Evolutionary conservation across 176 grass and related monocot genomes (phyloP).

Genomic region (Musa itinerans): DNA sequence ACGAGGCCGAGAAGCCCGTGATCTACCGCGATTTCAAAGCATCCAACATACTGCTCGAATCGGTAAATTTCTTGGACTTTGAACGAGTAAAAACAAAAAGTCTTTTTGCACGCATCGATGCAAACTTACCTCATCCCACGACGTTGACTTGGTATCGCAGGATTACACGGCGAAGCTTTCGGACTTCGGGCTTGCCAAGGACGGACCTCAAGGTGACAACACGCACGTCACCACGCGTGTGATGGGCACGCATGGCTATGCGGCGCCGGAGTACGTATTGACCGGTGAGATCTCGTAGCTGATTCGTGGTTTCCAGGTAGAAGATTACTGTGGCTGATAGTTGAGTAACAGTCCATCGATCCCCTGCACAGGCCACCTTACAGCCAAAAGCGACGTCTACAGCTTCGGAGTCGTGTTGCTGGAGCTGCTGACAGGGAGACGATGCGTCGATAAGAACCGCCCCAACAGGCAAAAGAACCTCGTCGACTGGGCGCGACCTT

Average conservation of each 20-base stretch:
- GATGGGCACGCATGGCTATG: conserved; percentile 93
- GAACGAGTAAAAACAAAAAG: not conserved
- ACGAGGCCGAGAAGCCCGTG: conserved; percentile 60
- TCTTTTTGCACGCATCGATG: not conserved
- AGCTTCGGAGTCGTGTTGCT: conserved; percentile 84
- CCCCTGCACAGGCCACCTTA: conserved; percentile 54
- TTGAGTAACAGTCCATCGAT: no score
- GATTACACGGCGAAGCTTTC: conserved; percentile 90
- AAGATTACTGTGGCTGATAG: no score
- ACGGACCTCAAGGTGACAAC: conserved; percentile 48
- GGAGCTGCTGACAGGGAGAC: conserved; percentile 65
- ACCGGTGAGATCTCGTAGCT: conserved; percentile 29
- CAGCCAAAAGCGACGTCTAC: conserved; percentile 85
- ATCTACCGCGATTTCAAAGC: conserved; percentile 98
- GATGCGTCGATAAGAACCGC: conserved; percentile 51
- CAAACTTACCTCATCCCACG: conserved; percentile 2
- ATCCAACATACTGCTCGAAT: conserved; percentile 87
- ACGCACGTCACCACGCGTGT: conserved; percentile 77
- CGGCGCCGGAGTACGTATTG: conserved; percentile 88
- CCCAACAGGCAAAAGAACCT: conserved; percentile 57
- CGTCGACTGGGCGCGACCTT: conserved; percentile 76
- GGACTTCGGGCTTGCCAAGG: conserved; percentile 86
- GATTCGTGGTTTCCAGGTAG: no score
- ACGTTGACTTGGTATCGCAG: conserved; percentile 15
- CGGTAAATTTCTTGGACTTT: conserved; percentile 23